phyloP scores from a whole-genome alignment of 441 rosid genomes.

The Pelargonium fulgidum region DNA sequence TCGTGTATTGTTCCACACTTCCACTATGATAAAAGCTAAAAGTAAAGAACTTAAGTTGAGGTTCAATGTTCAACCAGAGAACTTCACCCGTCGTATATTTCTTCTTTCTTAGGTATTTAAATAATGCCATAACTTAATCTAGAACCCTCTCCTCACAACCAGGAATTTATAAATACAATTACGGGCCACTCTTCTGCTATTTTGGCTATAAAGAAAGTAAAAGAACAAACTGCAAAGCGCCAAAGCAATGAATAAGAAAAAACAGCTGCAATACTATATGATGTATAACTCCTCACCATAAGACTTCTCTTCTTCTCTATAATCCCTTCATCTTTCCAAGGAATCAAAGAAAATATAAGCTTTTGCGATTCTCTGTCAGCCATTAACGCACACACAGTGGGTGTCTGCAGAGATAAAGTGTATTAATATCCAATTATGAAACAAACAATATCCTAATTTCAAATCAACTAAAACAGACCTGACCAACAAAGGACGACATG shows the following conservation, averaged over 20 bases:
- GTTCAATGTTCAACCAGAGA: not conserved
- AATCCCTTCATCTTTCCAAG: conserved; percentile 68
- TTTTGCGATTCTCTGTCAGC: conserved; percentile 61
- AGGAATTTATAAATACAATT: not conserved
- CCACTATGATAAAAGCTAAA: not conserved
- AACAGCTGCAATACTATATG: not conserved
- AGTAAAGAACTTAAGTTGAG: not conserved
- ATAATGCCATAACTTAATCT: not conserved
- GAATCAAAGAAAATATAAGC: conserved; percentile 72
- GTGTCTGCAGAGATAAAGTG: conserved; percentile 45
- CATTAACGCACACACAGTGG: conserved; percentile 47
- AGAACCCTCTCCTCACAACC: not conserved
- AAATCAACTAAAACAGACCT: conserved; percentile 43
- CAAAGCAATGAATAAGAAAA: not conserved
- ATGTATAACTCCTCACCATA: conserved; percentile 47
- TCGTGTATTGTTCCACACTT: not conserved
- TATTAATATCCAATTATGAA: conserved; percentile 12
- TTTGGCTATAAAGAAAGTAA: not conserved
- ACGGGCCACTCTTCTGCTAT: not conserved
- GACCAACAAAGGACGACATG: conserved; percentile 75
- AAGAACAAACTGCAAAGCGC: not conserved
- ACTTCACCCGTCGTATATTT: not conserved
- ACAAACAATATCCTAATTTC: conserved; percentile 11
- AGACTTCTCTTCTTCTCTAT: conserved; percentile 63
- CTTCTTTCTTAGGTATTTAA: not conserved